Evolutionary conservation across 192 early-diverging fungal species (phyloP).

Genomic region (Coemansia sp.): DNA sequence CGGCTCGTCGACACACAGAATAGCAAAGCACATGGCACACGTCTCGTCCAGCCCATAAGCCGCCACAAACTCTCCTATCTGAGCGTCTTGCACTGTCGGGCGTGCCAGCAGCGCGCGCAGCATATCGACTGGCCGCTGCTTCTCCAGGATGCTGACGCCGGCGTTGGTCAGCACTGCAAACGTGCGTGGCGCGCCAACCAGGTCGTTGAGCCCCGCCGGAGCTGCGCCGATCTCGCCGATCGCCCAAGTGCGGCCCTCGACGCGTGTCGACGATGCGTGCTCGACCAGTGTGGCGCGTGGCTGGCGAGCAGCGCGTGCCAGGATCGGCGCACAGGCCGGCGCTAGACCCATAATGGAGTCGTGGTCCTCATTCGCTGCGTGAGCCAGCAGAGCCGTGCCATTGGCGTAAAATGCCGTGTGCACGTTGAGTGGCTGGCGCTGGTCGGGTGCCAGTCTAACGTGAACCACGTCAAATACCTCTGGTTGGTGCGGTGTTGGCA

Average conservation of each 20-base stretch:
- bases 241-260: conserved; percentile 82
- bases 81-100: conserved; percentile 31
- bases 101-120: conserved; percentile 59
- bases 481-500: conserved; percentile 33
- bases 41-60: conserved; percentile 64
- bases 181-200: conserved; percentile 60
- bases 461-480: conserved; percentile 62
- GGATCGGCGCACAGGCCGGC: conserved; percentile 63
- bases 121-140: conserved; percentile 78
- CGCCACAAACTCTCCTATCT: conserved; percentile 54
- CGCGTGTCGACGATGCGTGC: conserved; percentile 44
- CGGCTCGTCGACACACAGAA: conserved; percentile 55
- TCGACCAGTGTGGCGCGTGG: conserved; percentile 50
- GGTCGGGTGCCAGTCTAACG: conserved; percentile 65
- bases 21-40: conserved; percentile 83
- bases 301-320: conserved; percentile 26
- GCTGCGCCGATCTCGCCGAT: conserved; percentile 59
- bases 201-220: conserved; percentile 56
- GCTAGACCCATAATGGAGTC: conserved; percentile 65
- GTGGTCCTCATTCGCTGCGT: conserved; percentile 62
- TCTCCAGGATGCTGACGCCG: conserved; percentile 63
- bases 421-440: conserved; percentile 32
- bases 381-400: conserved; percentile 67
- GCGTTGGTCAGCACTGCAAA: conserved; percentile 77
- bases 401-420: conserved; percentile 67